Evolutionary conservation across 2,329 filamentous ascomycete species (phyloP).

Genomic region (Diplodia mutila): DNA sequence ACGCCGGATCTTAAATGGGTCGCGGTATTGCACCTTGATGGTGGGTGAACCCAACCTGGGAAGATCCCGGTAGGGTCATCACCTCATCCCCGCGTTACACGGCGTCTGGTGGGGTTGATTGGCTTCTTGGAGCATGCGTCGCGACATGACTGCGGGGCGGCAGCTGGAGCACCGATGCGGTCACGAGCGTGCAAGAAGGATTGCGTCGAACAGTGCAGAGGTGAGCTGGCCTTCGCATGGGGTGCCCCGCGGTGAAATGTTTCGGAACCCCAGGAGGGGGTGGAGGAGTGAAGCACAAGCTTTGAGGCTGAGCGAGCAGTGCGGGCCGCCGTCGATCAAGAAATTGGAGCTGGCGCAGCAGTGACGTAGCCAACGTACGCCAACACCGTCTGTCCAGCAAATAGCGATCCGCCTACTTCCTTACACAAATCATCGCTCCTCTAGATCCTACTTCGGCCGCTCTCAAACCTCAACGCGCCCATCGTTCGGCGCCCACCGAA

Average conservation of each 20-base stretch:
- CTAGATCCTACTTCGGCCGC: too few species aligned
- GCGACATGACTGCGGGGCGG: neutral
- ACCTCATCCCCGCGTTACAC: neutral
- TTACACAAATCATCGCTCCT: too few species aligned
- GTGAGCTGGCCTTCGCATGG: too few species aligned
- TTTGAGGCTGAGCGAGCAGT: slow-evolving; percentile 13
- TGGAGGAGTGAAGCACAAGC: neutral
- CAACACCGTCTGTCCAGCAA: neutral
- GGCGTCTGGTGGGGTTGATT: too few species aligned
- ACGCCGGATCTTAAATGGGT: neutral
- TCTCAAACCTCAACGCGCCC: neutral
- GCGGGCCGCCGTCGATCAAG: slow-evolving; percentile 2
- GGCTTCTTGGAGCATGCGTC: neutral
- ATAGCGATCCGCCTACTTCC: too few species aligned
- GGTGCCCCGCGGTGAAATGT: too few species aligned
- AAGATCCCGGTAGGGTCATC: neutral
- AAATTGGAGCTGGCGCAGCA: neutral
- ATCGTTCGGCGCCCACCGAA: neutral
- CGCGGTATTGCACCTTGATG: neutral
- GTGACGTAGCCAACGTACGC: slow-evolving; percentile 1
- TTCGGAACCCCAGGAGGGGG: too few species aligned
- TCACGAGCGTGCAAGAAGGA: neutral
- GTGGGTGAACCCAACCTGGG: neutral
- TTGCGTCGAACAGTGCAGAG: too few species aligned
- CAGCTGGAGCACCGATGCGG: too few species aligned